A percentile compares a stretch with the other conserved stretches of the same genome.
Conservation (phyloP, 495 filamentous ascomycete genomes). For the Talaromyces liani region DNA sequence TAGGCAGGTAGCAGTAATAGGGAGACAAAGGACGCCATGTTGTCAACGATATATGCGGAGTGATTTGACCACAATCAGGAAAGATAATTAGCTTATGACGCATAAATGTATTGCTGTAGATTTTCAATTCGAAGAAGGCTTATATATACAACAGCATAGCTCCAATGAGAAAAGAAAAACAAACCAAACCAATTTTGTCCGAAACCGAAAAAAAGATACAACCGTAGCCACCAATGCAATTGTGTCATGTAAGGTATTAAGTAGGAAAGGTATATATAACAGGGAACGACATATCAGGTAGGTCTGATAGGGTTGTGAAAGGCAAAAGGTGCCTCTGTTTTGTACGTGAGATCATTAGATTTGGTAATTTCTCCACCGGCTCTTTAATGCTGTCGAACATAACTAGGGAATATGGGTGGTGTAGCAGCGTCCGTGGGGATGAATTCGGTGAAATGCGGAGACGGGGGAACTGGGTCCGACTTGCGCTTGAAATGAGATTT, state of each 20-base stretch:
- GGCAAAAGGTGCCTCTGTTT: not conserved
- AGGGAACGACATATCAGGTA: not conserved
- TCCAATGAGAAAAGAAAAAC: no score
- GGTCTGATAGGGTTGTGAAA: not conserved
- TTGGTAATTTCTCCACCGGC: not conserved
- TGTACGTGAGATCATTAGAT: not conserved
- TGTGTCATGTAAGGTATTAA: not conserved
- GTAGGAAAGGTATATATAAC: not conserved
- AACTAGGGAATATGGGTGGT: conserved; percentile 1
- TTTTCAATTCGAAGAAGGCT: no score
- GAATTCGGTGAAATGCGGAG: conserved; percentile 3
- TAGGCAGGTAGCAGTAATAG: no score
- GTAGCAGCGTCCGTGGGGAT: not conserved
- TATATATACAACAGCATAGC: no score
- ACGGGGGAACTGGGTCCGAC: conserved; percentile 12
- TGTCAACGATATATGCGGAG: no score
- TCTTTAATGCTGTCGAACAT: not conserved
- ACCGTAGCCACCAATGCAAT: not conserved
- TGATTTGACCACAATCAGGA: no score
- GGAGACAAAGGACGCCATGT: no score
- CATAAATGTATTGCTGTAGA: no score
- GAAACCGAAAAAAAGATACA: not conserved
- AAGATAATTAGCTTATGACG: no score
- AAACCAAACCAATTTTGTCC: not conserved
- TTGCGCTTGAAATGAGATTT: conserved; percentile 9